phyloP scores from a whole-genome alignment of 2,329 filamentous ascomycete genomes.

The Paraconiothyrium brasiliense region DNA sequence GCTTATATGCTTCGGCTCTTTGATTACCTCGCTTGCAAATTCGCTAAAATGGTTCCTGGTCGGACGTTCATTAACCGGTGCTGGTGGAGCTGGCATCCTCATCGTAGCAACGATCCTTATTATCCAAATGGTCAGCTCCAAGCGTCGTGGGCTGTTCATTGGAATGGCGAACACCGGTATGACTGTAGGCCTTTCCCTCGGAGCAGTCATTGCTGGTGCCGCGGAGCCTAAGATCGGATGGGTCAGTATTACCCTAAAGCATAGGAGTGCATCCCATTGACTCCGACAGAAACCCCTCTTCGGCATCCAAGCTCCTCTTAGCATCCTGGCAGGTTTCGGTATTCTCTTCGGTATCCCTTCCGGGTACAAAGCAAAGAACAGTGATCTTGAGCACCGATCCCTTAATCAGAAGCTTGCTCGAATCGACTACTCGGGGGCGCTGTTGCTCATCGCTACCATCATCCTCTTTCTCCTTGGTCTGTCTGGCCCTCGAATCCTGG shows the following conservation, averaged over 20 bases:
- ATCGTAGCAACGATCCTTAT: constrained; percentile 78
- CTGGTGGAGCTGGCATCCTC: constrained; percentile 76
- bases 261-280: neutral
- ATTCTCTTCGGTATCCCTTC: constrained; percentile 73
- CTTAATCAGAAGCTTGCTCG: constrained; percentile 65
- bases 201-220: constrained; percentile 75
- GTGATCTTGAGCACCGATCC: constrained; percentile 48
- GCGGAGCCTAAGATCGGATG: constrained; percentile 73
- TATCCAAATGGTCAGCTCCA: constrained; percentile 75
- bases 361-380: constrained; percentile 48
- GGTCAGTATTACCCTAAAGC: constrained; percentile 58
- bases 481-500: constrained; percentile 68
- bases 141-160: constrained; percentile 75
- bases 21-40: constrained; percentile 70
- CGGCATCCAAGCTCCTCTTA: constrained; percentile 73
- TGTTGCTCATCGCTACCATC: constrained; percentile 64
- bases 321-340: constrained; percentile 67
- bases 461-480: constrained; percentile 78
- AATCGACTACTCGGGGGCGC: constrained; percentile 79
- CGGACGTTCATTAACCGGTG: constrained; percentile 73
- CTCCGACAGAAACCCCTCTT: constrained; percentile 72
- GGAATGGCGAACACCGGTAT: constrained; percentile 78
- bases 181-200: constrained; percentile 75
- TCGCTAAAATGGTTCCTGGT: constrained; percentile 71
- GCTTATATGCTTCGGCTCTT: constrained; percentile 68